Evolutionary conservation across 805 yeast genomes (phyloP), one percentile per base, ranked within the genome.

Genomic region (Tetrapisispora phaffii): DNA sequence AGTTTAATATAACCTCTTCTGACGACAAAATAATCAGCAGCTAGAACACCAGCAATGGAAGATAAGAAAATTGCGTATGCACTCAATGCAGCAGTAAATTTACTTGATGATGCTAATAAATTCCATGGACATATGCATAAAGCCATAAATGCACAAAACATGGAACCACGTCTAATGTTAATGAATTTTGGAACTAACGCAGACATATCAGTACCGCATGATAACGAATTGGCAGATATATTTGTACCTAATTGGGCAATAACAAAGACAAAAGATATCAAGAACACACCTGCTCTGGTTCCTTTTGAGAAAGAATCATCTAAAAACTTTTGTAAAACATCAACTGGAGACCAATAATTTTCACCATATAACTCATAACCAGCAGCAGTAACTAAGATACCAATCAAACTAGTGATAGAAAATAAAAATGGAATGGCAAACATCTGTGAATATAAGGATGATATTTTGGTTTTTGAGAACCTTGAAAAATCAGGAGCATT

Each of bases 401-500:
- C 95, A 56, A 85, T 80, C 53, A 85, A 69, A 21, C 89, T 79
- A 26, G 93, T 85, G 45, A 85, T 56, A 4, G 87, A 78, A 65
- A 85, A 85, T 47, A 82, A 72, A 26, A 81, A 48, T 16, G 94
- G 93, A 45, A 85, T 77, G 3, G 87, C 70, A 22, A 80, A 55
- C 34, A 71, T 54, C 59, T 78, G 83, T 7, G 81, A 70, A 66
- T 70, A 70, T 22, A 66, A 55, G 5, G 77, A 68, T 15, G 74
- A 59, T 19, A 48, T 59, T 23, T 69, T 66, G n/a, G 75, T 73
- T 42, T 68, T 71, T 3, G 93, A 79, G 63, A 85, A 81, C 58
- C 95, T 75, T 19, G 89, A 70, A 60, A 84, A 85, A 69, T 85
- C 95, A 0, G 94, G 90, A 9, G 89, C 85, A 66, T 85, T 85